Percentiles rank a stretch among this genome's conserved stretches.
phyloP scores from a whole-genome alignment of 148 eudicot genomes.

The Vaccinium corymbosum region DNA sequence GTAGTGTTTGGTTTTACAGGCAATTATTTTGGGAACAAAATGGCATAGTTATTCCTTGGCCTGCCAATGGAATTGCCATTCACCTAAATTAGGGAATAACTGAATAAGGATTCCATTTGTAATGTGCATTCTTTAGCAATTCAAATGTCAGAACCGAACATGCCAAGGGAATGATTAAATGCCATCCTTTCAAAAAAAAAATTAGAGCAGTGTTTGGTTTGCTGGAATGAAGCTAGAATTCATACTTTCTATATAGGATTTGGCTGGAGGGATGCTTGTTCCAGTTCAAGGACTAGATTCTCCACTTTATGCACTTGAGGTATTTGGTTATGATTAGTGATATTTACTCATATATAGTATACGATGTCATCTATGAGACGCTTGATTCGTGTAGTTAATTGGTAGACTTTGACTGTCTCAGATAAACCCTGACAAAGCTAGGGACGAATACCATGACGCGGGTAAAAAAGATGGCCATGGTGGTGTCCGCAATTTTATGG shows the following conservation, averaged over 20 bases:
- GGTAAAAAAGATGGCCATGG: slow-evolving; percentile 37
- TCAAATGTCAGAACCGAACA: neutral
- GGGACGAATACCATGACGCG: slow-evolving; percentile 54
- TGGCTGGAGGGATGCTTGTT: slow-evolving; percentile 68
- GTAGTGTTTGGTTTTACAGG: neutral
- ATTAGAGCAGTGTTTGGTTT: too few relatives aligned
- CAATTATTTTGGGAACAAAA: neutral
- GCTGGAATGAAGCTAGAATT: neutral
- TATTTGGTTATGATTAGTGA: slow-evolving; percentile 17
- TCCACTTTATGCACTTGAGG: slow-evolving; percentile 79
- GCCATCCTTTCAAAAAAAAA: too few relatives aligned
- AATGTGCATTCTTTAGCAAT: neutral
- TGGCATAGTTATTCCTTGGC: neutral
- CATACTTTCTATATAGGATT: slow-evolving; percentile 31
- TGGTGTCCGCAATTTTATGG: slow-evolving; percentile 65
- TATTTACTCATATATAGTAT: neutral
- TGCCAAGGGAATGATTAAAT: neutral
- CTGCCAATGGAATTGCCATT: neutral
- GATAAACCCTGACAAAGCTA: slow-evolving; percentile 63
- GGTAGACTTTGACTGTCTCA: slow-evolving; percentile 23
- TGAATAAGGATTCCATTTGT: neutral
- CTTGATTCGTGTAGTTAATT: slow-evolving; percentile 1
- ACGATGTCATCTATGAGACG: neutral
- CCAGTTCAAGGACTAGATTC: slow-evolving; percentile 71
- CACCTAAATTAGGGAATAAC: neutral